Base-by-base conservation (phyloP, 1,284 basidiomycete genomes). In the Stereum hirsutum region DNA sequence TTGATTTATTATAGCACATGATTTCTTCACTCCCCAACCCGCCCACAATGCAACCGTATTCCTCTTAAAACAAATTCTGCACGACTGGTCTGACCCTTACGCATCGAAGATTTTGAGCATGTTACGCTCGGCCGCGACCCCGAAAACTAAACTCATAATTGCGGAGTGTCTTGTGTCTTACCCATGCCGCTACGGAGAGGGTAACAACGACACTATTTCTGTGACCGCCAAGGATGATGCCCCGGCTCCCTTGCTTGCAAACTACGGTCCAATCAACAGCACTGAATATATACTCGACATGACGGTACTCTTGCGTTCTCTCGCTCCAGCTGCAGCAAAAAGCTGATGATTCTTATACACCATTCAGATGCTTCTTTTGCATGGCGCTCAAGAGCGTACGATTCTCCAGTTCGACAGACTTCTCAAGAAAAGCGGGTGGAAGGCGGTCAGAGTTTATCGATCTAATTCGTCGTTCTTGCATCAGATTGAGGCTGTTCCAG, bases 71-170 rank as follows among this genome's bases (percentile, higher is more conserved):
- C 32, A 45, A 7, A 47, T 58, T 36, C 37, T 55, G 3, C 57
- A 61, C 44, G 54, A 59, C 43, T 58, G 56, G 58, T 32, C 54
- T 1, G 54, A 59, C 40, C 12, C n/a, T 1, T 41, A 51, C 24
- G 45, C 44, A 17, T 19, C 25, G n/a, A 46, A 43, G 26, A 57
- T 61, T 39, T 52, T 61, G 7, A 40, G 11, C 17, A 45, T 49
- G 3, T 47, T 59, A n/a, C 47, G 54, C 2, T 45, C 38, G 1
- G 54, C 54, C 14, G 56, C 57, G 8, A 32, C 15, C 1, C 38
- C 50, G 1, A 5, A 45, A 5, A 54, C 57, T 3, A 41, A 42
- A 12, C 51, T 60, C 19, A 15, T 61, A n/a, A 31, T 59, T 14
- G 41, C 55, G 26, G 58, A 58, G n/a, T 40, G 41, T n/a, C 31